Percentiles rank a stretch among this genome's conserved stretches.
Evolutionary conservation across 2,329 filamentous ascomycete species (phyloP).

Genomic region (Diaporthe humulicola): DNA sequence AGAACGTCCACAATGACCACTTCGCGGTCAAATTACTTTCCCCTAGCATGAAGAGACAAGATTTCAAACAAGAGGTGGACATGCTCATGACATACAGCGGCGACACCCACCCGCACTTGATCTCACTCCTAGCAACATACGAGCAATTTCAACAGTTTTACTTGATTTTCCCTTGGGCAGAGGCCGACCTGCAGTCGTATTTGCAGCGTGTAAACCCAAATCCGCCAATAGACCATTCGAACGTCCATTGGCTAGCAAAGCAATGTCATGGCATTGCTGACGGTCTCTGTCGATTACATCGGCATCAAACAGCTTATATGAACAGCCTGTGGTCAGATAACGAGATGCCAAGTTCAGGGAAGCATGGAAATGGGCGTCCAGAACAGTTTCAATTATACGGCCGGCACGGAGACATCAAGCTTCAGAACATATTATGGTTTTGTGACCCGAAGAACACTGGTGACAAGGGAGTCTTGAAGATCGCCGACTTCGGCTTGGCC

Average conservation of each 20-base stretch:
- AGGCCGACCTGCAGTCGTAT: conserved; percentile 37
- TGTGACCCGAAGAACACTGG: not conserved
- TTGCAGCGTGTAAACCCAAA: conserved; percentile 20
- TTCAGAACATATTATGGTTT: conserved; percentile 27
- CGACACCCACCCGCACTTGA: conserved; percentile 37
- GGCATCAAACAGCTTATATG: conserved; percentile 14
- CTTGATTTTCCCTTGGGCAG: conserved; percentile 43
- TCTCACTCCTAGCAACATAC: conserved; percentile 41
- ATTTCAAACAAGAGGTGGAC: conserved; percentile 40
- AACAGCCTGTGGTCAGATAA: not conserved
- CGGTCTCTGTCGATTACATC: conserved; percentile 37
- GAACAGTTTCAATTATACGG: not conserved
- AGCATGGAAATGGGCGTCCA: not conserved
- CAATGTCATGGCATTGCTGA: conserved; percentile 40
- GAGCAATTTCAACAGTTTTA: conserved; percentile 34
- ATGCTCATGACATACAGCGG: conserved; percentile 41
- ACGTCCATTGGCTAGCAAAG: conserved; percentile 39
- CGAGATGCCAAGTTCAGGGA: not conserved
- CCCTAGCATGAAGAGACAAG: not conserved
- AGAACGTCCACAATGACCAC: not conserved
- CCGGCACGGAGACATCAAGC: conserved; percentile 32
- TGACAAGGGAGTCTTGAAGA: conserved; percentile 15
- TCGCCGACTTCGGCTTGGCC: conserved; percentile 29
- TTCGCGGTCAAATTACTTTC: conserved; percentile 39
- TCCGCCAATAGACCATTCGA: not conserved